These are phyloP conservation scores for Borealophlyctis nickersoniae DNA, from an alignment of 192 early-diverging fungal genomes.

Conservation along the genomic window DNA sequence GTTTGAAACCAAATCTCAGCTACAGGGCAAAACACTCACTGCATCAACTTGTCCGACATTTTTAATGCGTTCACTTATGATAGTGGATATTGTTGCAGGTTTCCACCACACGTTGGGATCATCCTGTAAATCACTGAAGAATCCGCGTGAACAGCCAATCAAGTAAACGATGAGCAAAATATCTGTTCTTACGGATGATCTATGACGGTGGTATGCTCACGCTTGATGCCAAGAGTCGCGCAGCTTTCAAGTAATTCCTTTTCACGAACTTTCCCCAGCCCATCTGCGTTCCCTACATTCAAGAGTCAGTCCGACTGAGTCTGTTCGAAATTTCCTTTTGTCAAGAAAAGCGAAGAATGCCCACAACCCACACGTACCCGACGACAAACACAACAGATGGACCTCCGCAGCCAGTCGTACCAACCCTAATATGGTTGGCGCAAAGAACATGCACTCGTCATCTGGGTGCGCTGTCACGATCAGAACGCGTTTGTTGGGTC, in stretches of 20 bases:
- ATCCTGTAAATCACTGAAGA: conserved; percentile 49
- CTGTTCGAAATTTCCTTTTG: neutral
- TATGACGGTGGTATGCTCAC: conserved; percentile 42
- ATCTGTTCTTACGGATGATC: conserved; percentile 69
- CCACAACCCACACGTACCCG: conserved; percentile 62
- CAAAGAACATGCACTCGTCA: conserved; percentile 99
- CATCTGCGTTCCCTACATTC: conserved; percentile 64
- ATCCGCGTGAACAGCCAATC: no score
- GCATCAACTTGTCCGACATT: conserved; percentile 19
- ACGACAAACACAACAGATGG: conserved; percentile 78
- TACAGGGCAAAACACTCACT: neutral
- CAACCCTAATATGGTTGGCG: conserved; percentile 67
- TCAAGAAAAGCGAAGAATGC: no score
- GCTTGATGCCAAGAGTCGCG: conserved; percentile 51
- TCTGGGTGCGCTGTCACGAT: conserved; percentile 90
- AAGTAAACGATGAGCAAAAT: no score
- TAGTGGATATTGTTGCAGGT: conserved; percentile 19
- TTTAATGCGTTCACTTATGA: conserved; percentile 22
- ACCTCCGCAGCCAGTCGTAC: conserved; percentile 51
- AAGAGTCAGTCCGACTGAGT: conserved; percentile 7
- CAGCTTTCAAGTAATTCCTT: conserved; percentile 66
- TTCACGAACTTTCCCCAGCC: conserved; percentile 56
- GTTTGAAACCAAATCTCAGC: neutral
- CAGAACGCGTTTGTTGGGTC: conserved; percentile 38
- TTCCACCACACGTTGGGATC: conserved; percentile 40